Base-by-base conservation (phyloP, 148 eudicot species). In the Camellia lanceoleosa region DNA sequence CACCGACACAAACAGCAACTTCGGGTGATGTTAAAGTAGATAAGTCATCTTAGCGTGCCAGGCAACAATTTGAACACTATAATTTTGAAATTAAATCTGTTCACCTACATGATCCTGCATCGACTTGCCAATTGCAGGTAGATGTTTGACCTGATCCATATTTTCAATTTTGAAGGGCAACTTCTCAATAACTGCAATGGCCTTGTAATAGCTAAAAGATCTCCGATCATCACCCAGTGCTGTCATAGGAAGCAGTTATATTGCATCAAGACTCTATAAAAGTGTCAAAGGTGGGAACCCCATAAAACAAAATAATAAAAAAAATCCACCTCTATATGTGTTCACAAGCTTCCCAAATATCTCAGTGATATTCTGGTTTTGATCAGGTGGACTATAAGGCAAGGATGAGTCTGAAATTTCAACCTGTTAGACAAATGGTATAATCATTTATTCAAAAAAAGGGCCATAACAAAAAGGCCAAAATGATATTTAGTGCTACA, bases 161-260 rank as follows among this genome's bases (percentile, higher is more conserved):
- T 87, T 89, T 86, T 92, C 99, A 78, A 96, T 92, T 84, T 86
- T 92, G 70, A 89, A 96, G 60, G 98, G 91, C 84, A 96, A 85
- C 87, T 93, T 96, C 84, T 96, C 99, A 69, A 96, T 91, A 78
- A 92, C 99, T 58, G 93, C 89, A 76, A 93, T 91, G 71, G 99
- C 99, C 85, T 93, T 96, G 82, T 93, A 82, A 83, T 96, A 96
- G 88, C 99, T 93, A 79, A 89, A 93, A 63, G 99, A 96, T 85
- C 99, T 90, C 74, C 99, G 87, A 68, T 93, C 99, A 79, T 96
- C 99, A 73, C 99, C 98, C 82, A 96, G 83, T 52, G 99, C 98
- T 96, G 78, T 71, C 51, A 75, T 9, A 41, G 4, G 42, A 68
- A 71, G 16, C 14, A 78, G 52, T 79, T 58, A 44, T 38, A 54